Evolutionary conservation across 768 basidiomycete species (phyloP), one percentile per base, ranked within the genome.

Genomic region (Panus rudis): DNA sequence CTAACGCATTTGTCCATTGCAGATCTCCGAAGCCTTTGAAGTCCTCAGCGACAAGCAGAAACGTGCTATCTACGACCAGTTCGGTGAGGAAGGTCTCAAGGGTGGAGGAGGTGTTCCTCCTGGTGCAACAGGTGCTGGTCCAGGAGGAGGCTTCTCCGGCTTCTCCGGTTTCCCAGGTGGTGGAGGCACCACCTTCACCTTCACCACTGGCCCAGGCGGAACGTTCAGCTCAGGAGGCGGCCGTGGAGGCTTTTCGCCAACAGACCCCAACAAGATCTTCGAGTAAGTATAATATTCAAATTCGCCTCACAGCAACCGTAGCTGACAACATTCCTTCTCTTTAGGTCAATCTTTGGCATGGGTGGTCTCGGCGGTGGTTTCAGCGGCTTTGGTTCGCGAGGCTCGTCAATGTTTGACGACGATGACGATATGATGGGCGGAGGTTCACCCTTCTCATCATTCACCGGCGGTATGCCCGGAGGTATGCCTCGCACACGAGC

Each of bases 1-100:
- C 43, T 41, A 23, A 33, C 4, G 12, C 23, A 33, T 26, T 2
- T n/a, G 19, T 4, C 14, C 39, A 35, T n/a, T 35, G 6, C 7
- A 94, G 85, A 77, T 97, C 35, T 88, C 88, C 24, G 94, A 97
- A 68, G 93, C 92, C 0, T 98, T 94, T 55, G 94, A 98, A 60
- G 92, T 94, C 22, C 79, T 98, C 43, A 87, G 76, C 39, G 92
- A 96, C 64, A 78, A 79, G 61, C 71, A 90, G 58, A 92, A 91
- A 56, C 83, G 89, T 19, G 65, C 85, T 0, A 59, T 91, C 6
- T 97, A 92, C 51, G 93, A 96, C 62, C 90, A 96, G 52, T 83
- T 92, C 43, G 94, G 94, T 26, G 92, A 96, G 60, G 93, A 96
- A 44, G 93, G 94, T 2, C 73, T 97, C 52, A 97, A 97, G 60